These are phyloP conservation scores for Pichia eremophila DNA, from an alignment of 805 yeast genomes.

Conservation along the genomic window DNA sequence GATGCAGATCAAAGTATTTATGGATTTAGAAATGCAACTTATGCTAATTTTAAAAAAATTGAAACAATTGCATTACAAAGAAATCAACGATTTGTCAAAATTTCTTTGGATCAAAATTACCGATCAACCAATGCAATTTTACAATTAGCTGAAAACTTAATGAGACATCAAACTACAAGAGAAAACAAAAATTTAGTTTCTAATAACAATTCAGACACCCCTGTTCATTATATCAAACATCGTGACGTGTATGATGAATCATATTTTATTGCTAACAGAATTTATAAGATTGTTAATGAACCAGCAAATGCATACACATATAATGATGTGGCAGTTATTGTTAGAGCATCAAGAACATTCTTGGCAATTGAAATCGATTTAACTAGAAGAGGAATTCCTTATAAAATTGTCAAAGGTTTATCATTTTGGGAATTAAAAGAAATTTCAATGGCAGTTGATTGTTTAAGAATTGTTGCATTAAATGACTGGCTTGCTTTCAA, in stretches of 20 bases:
- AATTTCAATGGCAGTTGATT: constrained; percentile 51
- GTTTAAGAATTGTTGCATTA: constrained; percentile 52
- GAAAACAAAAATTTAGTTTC: constrained; percentile 36
- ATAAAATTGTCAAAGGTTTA: constrained; percentile 58
- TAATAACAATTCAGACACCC: constrained; percentile 32
- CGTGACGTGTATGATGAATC: constrained; percentile 46
- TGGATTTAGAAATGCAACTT: constrained; percentile 74
- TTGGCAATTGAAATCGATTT: constrained; percentile 57
- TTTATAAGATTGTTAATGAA: constrained; percentile 36
- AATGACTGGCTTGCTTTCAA: constrained; percentile 54
- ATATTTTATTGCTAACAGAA: constrained; percentile 44
- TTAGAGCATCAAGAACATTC: constrained; percentile 54
- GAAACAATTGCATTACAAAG: constrained; percentile 22
- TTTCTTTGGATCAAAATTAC: constrained; percentile 60
- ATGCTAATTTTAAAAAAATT: constrained; percentile 57
- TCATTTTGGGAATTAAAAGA: constrained; percentile 78
- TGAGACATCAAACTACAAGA: constrained; percentile 50
- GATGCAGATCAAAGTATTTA: constrained; percentile 96
- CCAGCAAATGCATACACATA: constrained; percentile 32
- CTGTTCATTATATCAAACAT: constrained; percentile 34
- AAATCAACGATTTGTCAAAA: constrained; percentile 13
- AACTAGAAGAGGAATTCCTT: constrained; percentile 47
- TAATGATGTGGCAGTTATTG: constrained; percentile 64
- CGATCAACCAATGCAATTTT: constrained; percentile 68
- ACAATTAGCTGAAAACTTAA: constrained; percentile 51